Conservation (phyloP, 2,329 filamentous ascomycete genomes). For the Penicillium sp. region DNA sequence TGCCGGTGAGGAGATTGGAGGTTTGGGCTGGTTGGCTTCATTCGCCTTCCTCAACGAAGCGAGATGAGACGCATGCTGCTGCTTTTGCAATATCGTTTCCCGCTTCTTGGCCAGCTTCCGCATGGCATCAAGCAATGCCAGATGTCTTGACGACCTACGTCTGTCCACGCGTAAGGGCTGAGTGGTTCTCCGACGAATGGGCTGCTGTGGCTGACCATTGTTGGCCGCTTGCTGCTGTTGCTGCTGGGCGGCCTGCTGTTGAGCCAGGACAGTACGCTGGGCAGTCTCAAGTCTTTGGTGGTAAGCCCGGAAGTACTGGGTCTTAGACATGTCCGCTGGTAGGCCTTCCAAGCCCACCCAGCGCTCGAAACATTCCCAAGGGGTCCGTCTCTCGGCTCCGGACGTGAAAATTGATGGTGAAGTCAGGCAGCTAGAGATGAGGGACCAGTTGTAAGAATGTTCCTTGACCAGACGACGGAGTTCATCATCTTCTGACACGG, state of each 20-base stretch:
- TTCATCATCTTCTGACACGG: conserved; percentile 86
- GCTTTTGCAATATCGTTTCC: conserved; percentile 83
- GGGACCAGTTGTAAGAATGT: conserved; percentile 96
- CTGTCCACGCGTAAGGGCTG: conserved; percentile 83
- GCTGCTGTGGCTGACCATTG: conserved; percentile 59
- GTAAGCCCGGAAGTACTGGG: conserved; percentile 87
- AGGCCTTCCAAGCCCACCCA: conserved; percentile 93
- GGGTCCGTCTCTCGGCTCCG: conserved; percentile 85
- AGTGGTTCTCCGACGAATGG: conserved; percentile 71
- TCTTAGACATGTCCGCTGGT: conserved; percentile 92
- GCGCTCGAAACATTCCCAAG: conserved; percentile 98
- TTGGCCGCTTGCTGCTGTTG: conserved; percentile 60
- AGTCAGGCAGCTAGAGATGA: conserved; percentile 82
- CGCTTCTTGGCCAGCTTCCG: conserved; percentile 93
- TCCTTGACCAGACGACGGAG: conserved; percentile 83
- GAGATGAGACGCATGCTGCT: conserved; percentile 77
- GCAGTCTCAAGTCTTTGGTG: conserved; percentile 68
- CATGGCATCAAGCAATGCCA: conserved; percentile 92
- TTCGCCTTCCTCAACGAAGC: conserved; percentile 83
- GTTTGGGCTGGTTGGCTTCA: conserved; percentile 67
- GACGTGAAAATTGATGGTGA: conserved; percentile 79
- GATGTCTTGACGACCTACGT: conserved; percentile 81
- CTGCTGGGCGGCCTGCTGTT: conserved; percentile 59
- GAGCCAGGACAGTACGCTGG: conserved; percentile 63
- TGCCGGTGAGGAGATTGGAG: conserved; percentile 74